phyloP scores from a whole-genome alignment of 257 asterid genomes.

The Ilex aquifolium region DNA sequence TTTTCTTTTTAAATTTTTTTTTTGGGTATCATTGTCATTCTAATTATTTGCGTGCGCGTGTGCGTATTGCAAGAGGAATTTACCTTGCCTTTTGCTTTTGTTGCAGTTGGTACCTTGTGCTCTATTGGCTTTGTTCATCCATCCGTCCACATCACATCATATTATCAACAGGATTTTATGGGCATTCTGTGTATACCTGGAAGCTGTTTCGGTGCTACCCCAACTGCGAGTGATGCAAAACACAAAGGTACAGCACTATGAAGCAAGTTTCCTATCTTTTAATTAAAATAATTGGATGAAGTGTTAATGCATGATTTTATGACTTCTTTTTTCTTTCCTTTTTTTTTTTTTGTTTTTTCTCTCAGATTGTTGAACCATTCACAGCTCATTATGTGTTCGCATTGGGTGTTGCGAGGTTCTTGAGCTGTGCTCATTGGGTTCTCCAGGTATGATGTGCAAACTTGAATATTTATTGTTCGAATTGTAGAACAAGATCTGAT shows the following conservation, averaged over 20 bases:
- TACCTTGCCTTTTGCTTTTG: slow-evolving; percentile 1
- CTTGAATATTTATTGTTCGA: background rate
- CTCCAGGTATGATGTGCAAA: slow-evolving; percentile 54
- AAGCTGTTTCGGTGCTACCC: slow-evolving; percentile 72
- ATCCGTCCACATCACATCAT: slow-evolving; percentile 65
- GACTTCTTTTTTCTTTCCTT: slow-evolving; percentile 4
- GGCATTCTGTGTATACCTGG: slow-evolving; percentile 80
- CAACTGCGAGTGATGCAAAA: slow-evolving; percentile 75
- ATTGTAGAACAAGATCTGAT: no score
- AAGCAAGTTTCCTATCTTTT: background rate
- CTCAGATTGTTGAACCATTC: slow-evolving; percentile 77
- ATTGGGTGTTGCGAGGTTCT: slow-evolving; percentile 73
- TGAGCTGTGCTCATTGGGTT: slow-evolving; percentile 83
- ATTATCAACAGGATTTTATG: slow-evolving; percentile 52
- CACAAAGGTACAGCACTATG: slow-evolving; percentile 40
- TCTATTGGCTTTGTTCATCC: slow-evolving; percentile 50
- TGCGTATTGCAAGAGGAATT: slow-evolving; percentile 4
- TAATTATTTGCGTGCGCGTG: background rate
- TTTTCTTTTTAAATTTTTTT: background rate
- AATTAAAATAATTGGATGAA: slow-evolving; percentile 5
- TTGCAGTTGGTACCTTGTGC: slow-evolving; percentile 63
- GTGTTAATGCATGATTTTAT: background rate
- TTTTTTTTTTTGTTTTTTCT: background rate
- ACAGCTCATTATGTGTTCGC: slow-evolving; percentile 79
- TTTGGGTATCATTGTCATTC: background rate